These are phyloP conservation scores for Neoarthrinium moseri DNA, from an alignment of 2,329 filamentous ascomycete species.

Conservation along the genomic window DNA sequence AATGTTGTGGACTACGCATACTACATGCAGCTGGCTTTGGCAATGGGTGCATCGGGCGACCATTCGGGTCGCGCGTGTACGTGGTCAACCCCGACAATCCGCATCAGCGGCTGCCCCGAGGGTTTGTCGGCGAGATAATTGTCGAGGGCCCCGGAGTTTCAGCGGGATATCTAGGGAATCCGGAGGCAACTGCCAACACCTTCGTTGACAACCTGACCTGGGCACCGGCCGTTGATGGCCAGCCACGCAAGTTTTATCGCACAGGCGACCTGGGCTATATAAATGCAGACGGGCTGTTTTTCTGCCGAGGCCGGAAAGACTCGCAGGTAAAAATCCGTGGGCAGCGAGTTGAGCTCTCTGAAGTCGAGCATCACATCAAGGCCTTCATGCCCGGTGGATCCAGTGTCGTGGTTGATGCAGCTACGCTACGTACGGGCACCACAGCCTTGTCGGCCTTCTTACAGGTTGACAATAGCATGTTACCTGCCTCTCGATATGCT, in stretches of 20 bases:
- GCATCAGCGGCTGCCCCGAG: neutral
- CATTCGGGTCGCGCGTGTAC: no score
- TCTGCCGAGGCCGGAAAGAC: slow-evolving; percentile 45
- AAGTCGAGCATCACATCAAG: neutral
- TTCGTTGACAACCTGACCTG: neutral
- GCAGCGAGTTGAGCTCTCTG: slow-evolving; percentile 41
- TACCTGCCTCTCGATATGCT: no score
- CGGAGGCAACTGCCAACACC: neutral
- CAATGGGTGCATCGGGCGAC: no score
- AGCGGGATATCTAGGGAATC: neutral
- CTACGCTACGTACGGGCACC: neutral
- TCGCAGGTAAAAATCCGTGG: slow-evolving; percentile 52
- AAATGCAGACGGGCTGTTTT: slow-evolving; percentile 20
- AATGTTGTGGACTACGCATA: no score
- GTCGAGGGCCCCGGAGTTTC: neutral
- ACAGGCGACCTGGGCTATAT: neutral
- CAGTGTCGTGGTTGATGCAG: neutral
- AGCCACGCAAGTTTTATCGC: neutral
- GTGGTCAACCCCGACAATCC: neutral
- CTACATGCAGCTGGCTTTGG: no score
- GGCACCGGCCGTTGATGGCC: neutral
- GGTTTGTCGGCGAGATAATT: neutral
- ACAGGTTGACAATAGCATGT: no score
- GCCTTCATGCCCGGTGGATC: neutral
- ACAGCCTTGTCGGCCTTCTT: no score